These are phyloP conservation scores for Penicillium frequentans DNA, from an alignment of 2,329 filamentous ascomycete genomes.

Conservation along the genomic window DNA sequence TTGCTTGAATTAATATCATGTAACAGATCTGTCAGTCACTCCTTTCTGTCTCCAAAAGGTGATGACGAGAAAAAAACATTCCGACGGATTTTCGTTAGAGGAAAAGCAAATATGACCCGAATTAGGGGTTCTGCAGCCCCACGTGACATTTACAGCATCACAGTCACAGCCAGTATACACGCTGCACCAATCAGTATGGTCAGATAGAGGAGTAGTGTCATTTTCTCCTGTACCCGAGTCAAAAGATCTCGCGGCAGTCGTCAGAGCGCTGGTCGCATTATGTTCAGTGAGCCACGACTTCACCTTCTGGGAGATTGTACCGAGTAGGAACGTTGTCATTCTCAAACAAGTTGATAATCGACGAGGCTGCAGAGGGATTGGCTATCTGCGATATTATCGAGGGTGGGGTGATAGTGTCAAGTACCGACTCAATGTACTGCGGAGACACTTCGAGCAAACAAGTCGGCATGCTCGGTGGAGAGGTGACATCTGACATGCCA, in stretches of 20 bases:
- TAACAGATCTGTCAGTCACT: neutral
- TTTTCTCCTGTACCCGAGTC: slow-evolving; percentile 8
- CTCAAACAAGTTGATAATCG: slow-evolving; percentile 20
- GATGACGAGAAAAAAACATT: neutral
- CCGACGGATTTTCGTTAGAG: neutral
- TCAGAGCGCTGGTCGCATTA: slow-evolving; percentile 1
- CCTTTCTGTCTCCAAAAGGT: neutral
- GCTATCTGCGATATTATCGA: slow-evolving; percentile 21
- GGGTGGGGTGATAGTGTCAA: slow-evolving; percentile 23
- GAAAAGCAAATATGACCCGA: neutral
- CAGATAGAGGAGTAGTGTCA: slow-evolving; percentile 16
- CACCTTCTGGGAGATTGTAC: slow-evolving; percentile 29
- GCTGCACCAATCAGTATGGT: slow-evolving; percentile 20
- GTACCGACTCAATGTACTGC: slow-evolving; percentile 23
- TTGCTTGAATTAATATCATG: neutral
- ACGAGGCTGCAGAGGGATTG: slow-evolving; percentile 18
- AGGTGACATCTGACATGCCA: neutral
- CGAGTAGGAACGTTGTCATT: slow-evolving; percentile 25
- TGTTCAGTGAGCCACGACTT: slow-evolving; percentile 22
- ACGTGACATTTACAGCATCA: slow-evolving; percentile 20
- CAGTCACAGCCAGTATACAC: slow-evolving; percentile 22
- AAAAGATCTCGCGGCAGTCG: neutral
- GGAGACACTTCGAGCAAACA: slow-evolving; percentile 1
- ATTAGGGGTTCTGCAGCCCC: neutral
- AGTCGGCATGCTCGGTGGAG: neutral